Evolutionary conservation across 768 basidiomycete genomes (phyloP).

Genomic region (Trametes coccinea): DNA sequence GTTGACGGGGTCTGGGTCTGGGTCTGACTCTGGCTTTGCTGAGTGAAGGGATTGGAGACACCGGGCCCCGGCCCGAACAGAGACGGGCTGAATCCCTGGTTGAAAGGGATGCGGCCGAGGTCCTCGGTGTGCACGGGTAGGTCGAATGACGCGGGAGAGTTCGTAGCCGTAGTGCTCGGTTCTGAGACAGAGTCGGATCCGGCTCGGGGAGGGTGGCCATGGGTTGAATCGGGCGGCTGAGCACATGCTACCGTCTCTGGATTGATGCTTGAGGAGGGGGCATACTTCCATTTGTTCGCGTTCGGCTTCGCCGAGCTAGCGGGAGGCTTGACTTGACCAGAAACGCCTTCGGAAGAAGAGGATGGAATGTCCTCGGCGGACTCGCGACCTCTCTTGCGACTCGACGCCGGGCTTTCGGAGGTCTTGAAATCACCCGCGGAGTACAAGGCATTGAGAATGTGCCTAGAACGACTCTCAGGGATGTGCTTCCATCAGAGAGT

Average conservation of each 20-base stretch:
- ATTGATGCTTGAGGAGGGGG: too few relatives aligned
- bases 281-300: too few relatives aligned
- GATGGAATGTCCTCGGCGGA: too few relatives aligned
- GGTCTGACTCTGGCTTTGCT: background rate
- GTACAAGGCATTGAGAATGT: background rate
- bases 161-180: background rate
- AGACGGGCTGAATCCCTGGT: slow-evolving; percentile 29
- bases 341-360: too few relatives aligned
- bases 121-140: slow-evolving; percentile 26
- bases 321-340: too few relatives aligned
- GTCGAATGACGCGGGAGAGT: background rate
- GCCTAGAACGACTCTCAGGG: background rate
- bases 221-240: too few relatives aligned
- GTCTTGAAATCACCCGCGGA: slow-evolving; percentile 1
- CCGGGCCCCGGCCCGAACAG: background rate
- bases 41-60: too few relatives aligned
- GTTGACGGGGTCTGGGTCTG: too few relatives aligned
- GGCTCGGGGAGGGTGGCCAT: too few relatives aligned
- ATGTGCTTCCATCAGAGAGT: background rate
- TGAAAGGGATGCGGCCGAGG: slow-evolving; percentile 44
- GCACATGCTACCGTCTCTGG: too few relatives aligned
- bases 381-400: slow-evolving; percentile 4
- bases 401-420: background rate
- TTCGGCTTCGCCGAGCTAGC: too few relatives aligned
- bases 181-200: too few relatives aligned